Conservation (phyloP, 1,284 basidiomycete genomes). For the Melanopsichium pennsylvanicum region DNA sequence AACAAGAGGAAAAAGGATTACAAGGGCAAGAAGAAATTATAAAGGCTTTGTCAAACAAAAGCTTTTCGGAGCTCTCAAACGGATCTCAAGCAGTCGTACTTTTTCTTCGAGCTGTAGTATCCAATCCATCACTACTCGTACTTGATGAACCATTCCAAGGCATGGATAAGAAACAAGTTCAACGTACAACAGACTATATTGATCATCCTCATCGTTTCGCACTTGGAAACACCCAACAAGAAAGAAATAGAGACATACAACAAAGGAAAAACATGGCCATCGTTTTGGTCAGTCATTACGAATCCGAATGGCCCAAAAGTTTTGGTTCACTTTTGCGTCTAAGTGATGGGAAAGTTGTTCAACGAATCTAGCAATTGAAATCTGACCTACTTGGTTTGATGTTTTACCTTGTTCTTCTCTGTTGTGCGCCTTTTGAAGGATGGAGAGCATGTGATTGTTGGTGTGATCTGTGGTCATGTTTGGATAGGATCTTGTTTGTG, state of each 20-base stretch:
- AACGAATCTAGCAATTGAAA: conserved; percentile 22
- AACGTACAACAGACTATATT: conserved; percentile 42
- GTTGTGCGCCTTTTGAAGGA: conserved; percentile 21
- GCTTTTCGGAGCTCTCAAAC: conserved; percentile 42
- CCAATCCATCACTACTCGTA: conserved; percentile 52
- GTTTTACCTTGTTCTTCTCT: too few relatives aligned
- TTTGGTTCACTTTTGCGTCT: conserved; percentile 54
- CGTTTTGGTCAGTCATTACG: conserved; percentile 62
- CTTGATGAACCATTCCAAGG: conserved; percentile 65
- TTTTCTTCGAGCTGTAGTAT: conserved; percentile 57
- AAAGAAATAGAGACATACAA: conserved; percentile 13
- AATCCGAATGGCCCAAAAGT: conserved; percentile 56
- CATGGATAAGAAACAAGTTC: conserved; percentile 53
- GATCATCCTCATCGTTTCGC: conserved; percentile 29
- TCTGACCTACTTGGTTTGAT: too few relatives aligned
- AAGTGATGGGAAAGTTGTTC: conserved; percentile 42
- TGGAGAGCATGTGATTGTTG: conserved; percentile 40
- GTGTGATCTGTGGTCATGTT: conserved; percentile 18
- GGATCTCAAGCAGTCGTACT: conserved; percentile 61
- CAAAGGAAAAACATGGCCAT: conserved; percentile 38
- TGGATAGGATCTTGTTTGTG: too few relatives aligned
- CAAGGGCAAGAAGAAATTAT: conserved; percentile 1
- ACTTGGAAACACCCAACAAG: conserved; percentile 4
- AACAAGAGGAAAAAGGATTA: too few relatives aligned
- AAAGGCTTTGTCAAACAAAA: conserved; percentile 9